A percentile compares a stretch with the other conserved stretches of the same genome.
Conservation (phyloP, 441 rosid species). For the Arabidopsis lyrata region DNA sequence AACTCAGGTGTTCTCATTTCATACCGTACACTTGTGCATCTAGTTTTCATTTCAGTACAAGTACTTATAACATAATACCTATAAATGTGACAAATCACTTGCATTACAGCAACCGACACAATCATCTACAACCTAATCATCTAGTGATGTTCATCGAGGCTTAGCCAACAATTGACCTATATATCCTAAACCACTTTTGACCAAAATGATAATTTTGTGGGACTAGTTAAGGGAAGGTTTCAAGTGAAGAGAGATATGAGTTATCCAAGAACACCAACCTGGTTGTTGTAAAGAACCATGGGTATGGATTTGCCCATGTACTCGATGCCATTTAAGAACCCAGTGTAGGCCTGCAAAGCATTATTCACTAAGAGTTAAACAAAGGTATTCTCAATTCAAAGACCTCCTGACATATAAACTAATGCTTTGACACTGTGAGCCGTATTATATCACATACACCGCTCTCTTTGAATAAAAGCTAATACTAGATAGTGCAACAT, state of each 20-base stretch:
- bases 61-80: neutral
- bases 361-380: constrained; percentile 13
- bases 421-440: neutral
- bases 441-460: neutral
- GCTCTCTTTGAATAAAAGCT: neutral
- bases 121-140: constrained; percentile 30
- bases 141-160: constrained; percentile 12
- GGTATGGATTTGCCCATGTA: constrained; percentile 69
- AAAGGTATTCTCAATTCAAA: neutral
- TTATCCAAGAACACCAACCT: constrained; percentile 53
- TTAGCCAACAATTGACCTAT: neutral
- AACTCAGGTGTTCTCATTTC: neutral
- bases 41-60: constrained; percentile 6
- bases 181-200: neutral
- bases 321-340: constrained; percentile 77
- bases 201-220: constrained; percentile 11
- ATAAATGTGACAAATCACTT: constrained; percentile 19
- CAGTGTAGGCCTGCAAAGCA: constrained; percentile 81
- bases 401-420: neutral
- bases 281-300: constrained; percentile 74
- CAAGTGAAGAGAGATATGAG: constrained; percentile 3
- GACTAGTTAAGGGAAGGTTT: constrained; percentile 8
- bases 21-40: neutral
- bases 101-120: neutral
- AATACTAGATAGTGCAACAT: constrained; percentile 4